Percentiles rank a stretch among this genome's conserved stretches.
These are phyloP conservation scores for Ascomycota sp. DNA, from an alignment of 2,329 filamentous ascomycete genomes.

Conservation along the genomic window DNA sequence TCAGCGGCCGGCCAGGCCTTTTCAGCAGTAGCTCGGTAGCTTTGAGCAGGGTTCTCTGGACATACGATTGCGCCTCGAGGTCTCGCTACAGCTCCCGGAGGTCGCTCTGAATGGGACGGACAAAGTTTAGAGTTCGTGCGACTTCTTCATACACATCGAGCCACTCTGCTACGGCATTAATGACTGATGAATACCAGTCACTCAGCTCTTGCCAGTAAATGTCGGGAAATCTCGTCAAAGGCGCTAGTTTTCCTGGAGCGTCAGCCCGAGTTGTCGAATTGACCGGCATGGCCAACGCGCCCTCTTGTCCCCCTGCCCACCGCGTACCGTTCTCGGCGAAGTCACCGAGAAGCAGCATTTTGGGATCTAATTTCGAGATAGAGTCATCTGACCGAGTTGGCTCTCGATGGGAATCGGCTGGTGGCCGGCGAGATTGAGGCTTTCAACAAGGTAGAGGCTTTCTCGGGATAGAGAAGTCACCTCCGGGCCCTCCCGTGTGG, in stretches of 20 bases:
- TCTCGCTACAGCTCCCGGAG: conserved; percentile 25
- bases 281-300: conserved; percentile 3
- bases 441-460: conserved; percentile 7
- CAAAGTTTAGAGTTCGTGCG: conserved; percentile 8
- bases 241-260: conserved; percentile 3
- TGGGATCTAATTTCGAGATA: conserved; percentile 44
- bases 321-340: conserved; percentile 64
- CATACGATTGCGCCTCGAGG: conserved; percentile 42
- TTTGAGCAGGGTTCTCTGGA: conserved; percentile 52
- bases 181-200: conserved; percentile 54
- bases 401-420: conserved; percentile 7
- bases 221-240: conserved; percentile 29
- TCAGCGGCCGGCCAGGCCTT: conserved; percentile 50
- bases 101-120: conserved; percentile 13
- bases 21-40: conserved; percentile 62
- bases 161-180: conserved; percentile 52
- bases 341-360: conserved; percentile 52
- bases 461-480: conserved; percentile 8
- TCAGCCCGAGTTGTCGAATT: not conserved
- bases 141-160: conserved; percentile 35
- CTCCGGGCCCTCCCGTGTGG: conserved; percentile 6
- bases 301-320: conserved; percentile 48
- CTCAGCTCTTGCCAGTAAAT: conserved; percentile 55
- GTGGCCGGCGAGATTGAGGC: conserved; percentile 6
- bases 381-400: conserved; percentile 5